These are phyloP conservation scores for Blastocystis sp. DNA, from an alignment of 352 stramenopile species.

Conservation along the genomic window DNA sequence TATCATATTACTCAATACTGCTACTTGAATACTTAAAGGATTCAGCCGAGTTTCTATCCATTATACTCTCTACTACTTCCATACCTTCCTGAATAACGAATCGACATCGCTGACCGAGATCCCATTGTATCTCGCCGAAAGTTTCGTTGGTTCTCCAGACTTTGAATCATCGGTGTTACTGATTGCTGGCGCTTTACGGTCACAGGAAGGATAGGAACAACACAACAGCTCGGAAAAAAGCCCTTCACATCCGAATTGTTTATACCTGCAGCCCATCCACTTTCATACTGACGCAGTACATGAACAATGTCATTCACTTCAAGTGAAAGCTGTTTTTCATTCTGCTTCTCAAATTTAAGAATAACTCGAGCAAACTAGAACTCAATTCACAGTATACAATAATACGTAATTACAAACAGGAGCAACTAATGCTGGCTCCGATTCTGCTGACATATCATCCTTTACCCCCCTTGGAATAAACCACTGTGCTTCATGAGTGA, in stretches of 20 bases:
- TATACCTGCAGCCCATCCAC: constrained; percentile 2
- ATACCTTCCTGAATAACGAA: constrained; percentile 7
- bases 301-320: constrained; percentile 15
- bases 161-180: not conserved
- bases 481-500: constrained; percentile 14
- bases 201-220: not conserved
- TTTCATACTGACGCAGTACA: not conserved
- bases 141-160: not conserved
- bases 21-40: not conserved
- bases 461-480: not conserved
- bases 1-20: not conserved
- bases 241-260: not conserved
- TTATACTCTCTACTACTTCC: not conserved
- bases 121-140: not conserved
- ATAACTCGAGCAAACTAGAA: constrained; percentile 13
- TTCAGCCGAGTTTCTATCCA: not conserved
- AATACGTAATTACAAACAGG: constrained; percentile 46
- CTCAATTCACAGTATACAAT: not conserved
- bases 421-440: not conserved
- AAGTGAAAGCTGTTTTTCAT: not conserved
- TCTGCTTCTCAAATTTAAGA: not conserved
- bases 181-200: not conserved
- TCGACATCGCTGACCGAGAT: not conserved
- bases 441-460: not conserved
- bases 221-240: not conserved